phyloP scores from a whole-genome alignment of 2,329 filamentous ascomycete genomes.

The Colletotrichum somersetense region DNA sequence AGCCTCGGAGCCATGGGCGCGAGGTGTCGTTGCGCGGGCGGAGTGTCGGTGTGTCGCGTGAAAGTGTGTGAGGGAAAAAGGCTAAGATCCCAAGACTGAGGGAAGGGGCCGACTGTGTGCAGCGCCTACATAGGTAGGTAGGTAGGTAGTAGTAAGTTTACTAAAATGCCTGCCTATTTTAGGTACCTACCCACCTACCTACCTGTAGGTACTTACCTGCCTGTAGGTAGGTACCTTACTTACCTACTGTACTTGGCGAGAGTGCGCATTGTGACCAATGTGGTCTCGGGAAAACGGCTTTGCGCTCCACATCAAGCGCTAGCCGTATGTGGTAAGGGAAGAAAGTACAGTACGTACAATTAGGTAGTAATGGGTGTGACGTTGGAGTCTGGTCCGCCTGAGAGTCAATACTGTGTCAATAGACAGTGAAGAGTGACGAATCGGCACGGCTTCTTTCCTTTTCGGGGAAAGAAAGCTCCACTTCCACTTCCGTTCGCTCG shows the following conservation, averaged over 20 bases:
- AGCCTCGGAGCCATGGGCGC: conserved; percentile 21
- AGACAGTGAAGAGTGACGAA: background rate
- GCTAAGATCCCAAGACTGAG: background rate
- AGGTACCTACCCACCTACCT: too few relatives aligned
- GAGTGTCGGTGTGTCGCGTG: conserved; percentile 25
- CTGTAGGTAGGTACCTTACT: too few relatives aligned
- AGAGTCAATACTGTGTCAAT: background rate
- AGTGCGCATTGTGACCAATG: conserved; percentile 19
- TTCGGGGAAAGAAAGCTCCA: background rate
- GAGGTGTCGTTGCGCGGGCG: conserved; percentile 1
- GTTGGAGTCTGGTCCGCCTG: background rate
- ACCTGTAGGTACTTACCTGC: too few relatives aligned
- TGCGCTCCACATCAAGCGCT: conserved; percentile 1
- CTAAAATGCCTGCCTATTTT: too few relatives aligned
- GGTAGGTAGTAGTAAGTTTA: too few relatives aligned
- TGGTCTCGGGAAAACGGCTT: conserved; percentile 17
- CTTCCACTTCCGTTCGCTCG: background rate
- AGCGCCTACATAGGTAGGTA: too few relatives aligned
- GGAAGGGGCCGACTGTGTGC: background rate
- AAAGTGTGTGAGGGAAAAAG: conserved; percentile 20
- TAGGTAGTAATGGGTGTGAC: too few relatives aligned
- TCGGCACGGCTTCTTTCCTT: background rate
- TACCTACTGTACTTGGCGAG: background rate
- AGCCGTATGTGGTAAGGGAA: conserved; percentile 1
- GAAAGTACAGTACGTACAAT: background rate